Evolutionary conservation across 768 basidiomycete species (phyloP).

Genomic region (Leucogyrophana mollusca): DNA sequence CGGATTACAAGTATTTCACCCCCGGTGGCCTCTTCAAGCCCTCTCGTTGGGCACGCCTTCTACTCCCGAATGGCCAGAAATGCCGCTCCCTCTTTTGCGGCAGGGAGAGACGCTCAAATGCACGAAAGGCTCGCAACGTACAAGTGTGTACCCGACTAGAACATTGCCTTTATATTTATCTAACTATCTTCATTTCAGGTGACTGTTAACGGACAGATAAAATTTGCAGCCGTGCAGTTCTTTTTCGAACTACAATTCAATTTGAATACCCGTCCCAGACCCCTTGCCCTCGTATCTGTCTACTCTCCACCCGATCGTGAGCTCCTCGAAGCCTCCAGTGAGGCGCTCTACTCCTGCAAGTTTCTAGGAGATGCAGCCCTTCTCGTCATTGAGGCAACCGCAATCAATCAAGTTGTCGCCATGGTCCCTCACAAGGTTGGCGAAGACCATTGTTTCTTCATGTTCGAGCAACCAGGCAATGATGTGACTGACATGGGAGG

Average conservation of each 20-base stretch:
- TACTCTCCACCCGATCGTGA: constrained; percentile 17
- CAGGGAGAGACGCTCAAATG: constrained; percentile 9
- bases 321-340: constrained; percentile 1
- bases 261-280: neutral
- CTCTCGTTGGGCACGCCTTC: constrained; percentile 16
- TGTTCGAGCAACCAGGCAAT: constrained; percentile 6
- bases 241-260: constrained; percentile 13
- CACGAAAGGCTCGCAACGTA: constrained; percentile 6
- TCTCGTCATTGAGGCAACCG: neutral
- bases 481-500: constrained; percentile 4
- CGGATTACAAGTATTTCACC: neutral
- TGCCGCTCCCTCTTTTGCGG: constrained; percentile 8
- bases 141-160: constrained; percentile 5
- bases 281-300: constrained; percentile 20
- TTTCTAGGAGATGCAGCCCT: neutral
- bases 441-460: neutral
- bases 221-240: constrained; percentile 17
- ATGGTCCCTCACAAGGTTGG: constrained; percentile 9
- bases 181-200: neutral
- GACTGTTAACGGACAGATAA: neutral
- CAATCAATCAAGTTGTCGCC: constrained; percentile 1
- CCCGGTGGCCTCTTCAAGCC: neutral
- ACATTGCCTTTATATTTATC: neutral
- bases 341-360: constrained; percentile 2
- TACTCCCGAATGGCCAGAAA: constrained; percentile 21